These are phyloP conservation scores for Aspergillus ustus DNA, from an alignment of 2,329 filamentous ascomycete genomes.

Conservation along the genomic window DNA sequence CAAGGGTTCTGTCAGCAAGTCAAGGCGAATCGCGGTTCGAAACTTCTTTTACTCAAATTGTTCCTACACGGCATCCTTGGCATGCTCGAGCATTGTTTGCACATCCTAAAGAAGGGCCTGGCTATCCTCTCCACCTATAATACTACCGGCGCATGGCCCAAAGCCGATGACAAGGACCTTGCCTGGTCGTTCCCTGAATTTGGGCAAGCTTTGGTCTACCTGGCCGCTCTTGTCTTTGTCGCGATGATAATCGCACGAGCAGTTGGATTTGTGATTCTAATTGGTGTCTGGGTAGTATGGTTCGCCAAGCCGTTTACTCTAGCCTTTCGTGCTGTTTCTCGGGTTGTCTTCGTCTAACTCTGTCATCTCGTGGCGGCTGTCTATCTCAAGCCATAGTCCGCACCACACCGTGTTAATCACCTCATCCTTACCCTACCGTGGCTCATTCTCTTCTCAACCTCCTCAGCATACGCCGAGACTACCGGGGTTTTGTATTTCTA, in stretches of 20 bases:
- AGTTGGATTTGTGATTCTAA: slow-evolving; percentile 37
- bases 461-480: not conserved
- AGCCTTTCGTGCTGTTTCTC: slow-evolving; percentile 34
- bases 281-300: slow-evolving; percentile 45
- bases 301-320: slow-evolving; percentile 40
- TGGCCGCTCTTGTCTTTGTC: slow-evolving; percentile 38
- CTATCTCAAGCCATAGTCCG: not conserved
- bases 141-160: slow-evolving; percentile 37
- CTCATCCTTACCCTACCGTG: not conserved
- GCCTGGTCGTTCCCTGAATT: slow-evolving; percentile 35
- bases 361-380: not conserved
- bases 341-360: slow-evolving; percentile 32
- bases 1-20: slow-evolving; percentile 28
- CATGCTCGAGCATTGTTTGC: slow-evolving; percentile 39
- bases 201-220: slow-evolving; percentile 39
- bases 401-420: not conserved
- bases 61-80: slow-evolving; percentile 31
- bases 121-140: slow-evolving; percentile 36
- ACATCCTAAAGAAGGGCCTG: slow-evolving; percentile 32
- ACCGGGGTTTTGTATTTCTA: slow-evolving; percentile 11
- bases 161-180: slow-evolving; percentile 33
- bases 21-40: slow-evolving; percentile 31
- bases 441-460: not conserved
- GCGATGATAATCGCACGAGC: slow-evolving; percentile 36
- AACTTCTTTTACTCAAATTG: slow-evolving; percentile 23